Base-by-base conservation (phyloP, 352 stramenopile genomes). In the Aphanomyces invadans region DNA sequence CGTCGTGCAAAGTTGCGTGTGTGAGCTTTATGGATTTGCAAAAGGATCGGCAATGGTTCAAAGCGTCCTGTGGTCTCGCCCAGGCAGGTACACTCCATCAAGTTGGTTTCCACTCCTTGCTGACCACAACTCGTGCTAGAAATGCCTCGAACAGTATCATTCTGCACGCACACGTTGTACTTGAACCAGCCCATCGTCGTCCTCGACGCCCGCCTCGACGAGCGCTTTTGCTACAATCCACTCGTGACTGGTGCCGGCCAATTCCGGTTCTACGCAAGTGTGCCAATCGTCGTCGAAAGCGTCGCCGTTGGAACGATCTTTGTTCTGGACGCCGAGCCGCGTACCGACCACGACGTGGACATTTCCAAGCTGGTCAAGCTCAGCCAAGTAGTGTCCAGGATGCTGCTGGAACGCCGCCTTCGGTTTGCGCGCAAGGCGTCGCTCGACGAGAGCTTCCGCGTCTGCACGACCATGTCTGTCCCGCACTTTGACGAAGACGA, bases 11-110 rank as follows among this genome's bases (percentile, higher is more conserved):
- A 3, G 83, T 83, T 19, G 86, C 91, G 61, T 91, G 82, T 74
- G 71, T 94, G 52, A 86, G 76, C 70, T 91, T 93, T 70, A 86
- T 93, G 62, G 84, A 93, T 76, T 76, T 91, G 19, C 80, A 91
- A 51, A 82, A 92, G 51, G 80, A 92, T 57, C 83, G 84, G 48
- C 83, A 92, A 73, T 92, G 83, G 86, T 92, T 94, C 70, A 94
- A 92, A 68, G 83, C 83, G 10, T 90, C 79, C 52, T 83, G 89
- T 33, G 86, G 86, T 4, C 71, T 94, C 4, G 83, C 82, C 28
- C 85, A 94, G 72, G 89, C 89, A 46, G 75, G 59, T 66, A 55
- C 46, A 12, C 21, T n/a, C 26, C 21, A 31, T 54, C 2, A 29
- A 25, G 46, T 54, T 29, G n/a, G n/a, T 29, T 54, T 52, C 28